Conservation (phyloP, 2,329 filamentous ascomycete genomes). For the Colletotrichum sp. region DNA sequence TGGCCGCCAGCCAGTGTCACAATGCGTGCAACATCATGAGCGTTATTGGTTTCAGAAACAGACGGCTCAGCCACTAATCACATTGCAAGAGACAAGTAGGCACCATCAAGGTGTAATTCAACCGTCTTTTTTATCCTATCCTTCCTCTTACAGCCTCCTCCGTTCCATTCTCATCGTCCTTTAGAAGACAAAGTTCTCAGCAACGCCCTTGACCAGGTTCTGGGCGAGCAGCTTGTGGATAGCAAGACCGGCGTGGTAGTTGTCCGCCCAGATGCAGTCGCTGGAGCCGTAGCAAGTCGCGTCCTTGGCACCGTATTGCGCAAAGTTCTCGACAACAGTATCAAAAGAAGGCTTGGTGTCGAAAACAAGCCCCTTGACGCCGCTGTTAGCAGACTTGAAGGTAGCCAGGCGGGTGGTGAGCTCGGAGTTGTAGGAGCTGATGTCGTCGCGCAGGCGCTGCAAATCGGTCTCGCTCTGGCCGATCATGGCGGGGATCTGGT, state of each 20-base stretch:
- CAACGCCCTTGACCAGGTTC: constrained; percentile 32
- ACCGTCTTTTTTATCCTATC: neutral
- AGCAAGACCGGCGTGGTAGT: constrained; percentile 44
- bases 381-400: constrained; percentile 38
- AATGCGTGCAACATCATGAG: neutral
- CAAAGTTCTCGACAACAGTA: constrained; percentile 39
- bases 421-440: constrained; percentile 41
- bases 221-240: constrained; percentile 45
- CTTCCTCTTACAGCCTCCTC: neutral
- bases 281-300: constrained; percentile 44
- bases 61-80: neutral
- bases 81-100: neutral
- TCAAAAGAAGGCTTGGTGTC: constrained; percentile 47
- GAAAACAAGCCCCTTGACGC: constrained; percentile 36
- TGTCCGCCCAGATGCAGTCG: constrained; percentile 50
- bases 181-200: constrained; percentile 11
- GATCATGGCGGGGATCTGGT: constrained; percentile 41
- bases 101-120: neutral
- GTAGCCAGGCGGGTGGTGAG: constrained; percentile 30
- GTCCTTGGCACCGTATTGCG: constrained; percentile 13
- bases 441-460: constrained; percentile 25
- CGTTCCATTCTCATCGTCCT: neutral
- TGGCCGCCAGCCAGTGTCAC: neutral
- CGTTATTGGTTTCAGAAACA: neutral
- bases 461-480: constrained; percentile 16